Evolutionary conservation across 2,329 filamentous ascomycete species (phyloP), one percentile per base, ranked within the genome.

Genomic region (Sporothrix inflata): DNA sequence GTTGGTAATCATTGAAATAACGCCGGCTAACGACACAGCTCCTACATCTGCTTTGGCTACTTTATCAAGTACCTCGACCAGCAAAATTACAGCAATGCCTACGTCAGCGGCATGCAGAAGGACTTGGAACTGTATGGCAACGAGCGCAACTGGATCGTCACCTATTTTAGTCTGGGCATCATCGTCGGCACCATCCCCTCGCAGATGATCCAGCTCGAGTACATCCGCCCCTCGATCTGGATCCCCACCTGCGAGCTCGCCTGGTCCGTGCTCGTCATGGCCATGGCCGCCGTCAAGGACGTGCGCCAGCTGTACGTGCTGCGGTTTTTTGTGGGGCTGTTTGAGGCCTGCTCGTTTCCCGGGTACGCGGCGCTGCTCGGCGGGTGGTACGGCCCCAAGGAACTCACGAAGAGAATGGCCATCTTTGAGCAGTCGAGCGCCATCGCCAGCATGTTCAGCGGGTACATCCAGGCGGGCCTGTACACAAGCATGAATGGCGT

Each of bases 361-460:
- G 72, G 72, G 14, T 73, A 73, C 40, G 63, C 69, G 0, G 69
- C 72, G 4, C 53, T 73, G 9, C 45, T 73, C 1, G 72, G 72
- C 45, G 72, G 81, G 72, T 90, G 88, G 88, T 90, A 89, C 76
- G 89, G 84, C 0, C 83, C 84, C 68, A 81, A 82, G 24, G 88
- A 90, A 77, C 83, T 90, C 0, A 88, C 87, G 1, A 90, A 90
- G 77, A 83, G 88, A 1, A 86, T 83, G 38, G 88, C 86, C 14
- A 85, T 91, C 69, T 90, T 90, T 78, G 89, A 87, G 2, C 85
- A 86, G 1, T 87, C 85, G 2, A 88, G 87, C 0, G 80, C 89
- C 2, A 87, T 86, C 0, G 88, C 88, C 0, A 88, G 85, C 0
- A 87, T 90, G 85, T 88, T 91, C 67, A 85, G 85, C 14, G 88